These are phyloP conservation scores for Physcomitrium patens DNA, from an alignment of 225 moss, liverwort and hornwort species.

Conservation along the genomic window DNA sequence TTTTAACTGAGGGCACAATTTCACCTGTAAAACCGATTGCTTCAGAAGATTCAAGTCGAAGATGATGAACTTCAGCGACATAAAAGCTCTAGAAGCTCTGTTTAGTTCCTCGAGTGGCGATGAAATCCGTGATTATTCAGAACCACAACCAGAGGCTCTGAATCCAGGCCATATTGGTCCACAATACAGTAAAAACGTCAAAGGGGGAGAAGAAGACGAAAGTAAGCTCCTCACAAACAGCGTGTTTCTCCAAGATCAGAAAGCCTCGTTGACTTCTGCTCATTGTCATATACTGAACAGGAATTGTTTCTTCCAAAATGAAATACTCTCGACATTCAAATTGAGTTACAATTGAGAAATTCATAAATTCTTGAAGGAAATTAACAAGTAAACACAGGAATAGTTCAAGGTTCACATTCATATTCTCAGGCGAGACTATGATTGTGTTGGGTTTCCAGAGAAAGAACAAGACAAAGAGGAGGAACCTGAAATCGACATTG, in stretches of 20 bases:
- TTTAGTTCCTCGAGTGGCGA: slow-evolving; percentile 24
- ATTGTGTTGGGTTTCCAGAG: slow-evolving; percentile 12
- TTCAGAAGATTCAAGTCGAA: neutral
- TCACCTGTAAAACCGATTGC: neutral
- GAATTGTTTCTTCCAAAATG: too few relatives aligned
- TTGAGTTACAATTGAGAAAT: neutral
- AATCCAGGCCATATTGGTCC: slow-evolving; percentile 65
- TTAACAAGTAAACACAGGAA: neutral
- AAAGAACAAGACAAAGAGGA: slow-evolving; percentile 46
- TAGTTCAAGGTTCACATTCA: too few relatives aligned
- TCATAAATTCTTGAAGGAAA: neutral
- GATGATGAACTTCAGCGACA: slow-evolving; percentile 37
- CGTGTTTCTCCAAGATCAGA: neutral
- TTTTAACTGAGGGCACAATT: neutral
- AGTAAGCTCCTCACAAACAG: slow-evolving; percentile 20
- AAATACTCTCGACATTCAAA: neutral
- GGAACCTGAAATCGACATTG: slow-evolving; percentile 51
- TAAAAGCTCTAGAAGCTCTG: slow-evolving; percentile 59
- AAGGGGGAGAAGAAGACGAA: slow-evolving; percentile 50
- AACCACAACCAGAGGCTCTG: slow-evolving; percentile 23
- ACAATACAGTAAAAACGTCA: slow-evolving; percentile 52
- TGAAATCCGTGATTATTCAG: slow-evolving; percentile 36
- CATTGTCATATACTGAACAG: neutral
- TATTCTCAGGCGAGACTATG: neutral
- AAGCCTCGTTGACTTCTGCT: neutral